These are phyloP conservation scores for Erythrophleum ivorense DNA, from an alignment of 331 rosid genomes.

Conservation along the genomic window DNA sequence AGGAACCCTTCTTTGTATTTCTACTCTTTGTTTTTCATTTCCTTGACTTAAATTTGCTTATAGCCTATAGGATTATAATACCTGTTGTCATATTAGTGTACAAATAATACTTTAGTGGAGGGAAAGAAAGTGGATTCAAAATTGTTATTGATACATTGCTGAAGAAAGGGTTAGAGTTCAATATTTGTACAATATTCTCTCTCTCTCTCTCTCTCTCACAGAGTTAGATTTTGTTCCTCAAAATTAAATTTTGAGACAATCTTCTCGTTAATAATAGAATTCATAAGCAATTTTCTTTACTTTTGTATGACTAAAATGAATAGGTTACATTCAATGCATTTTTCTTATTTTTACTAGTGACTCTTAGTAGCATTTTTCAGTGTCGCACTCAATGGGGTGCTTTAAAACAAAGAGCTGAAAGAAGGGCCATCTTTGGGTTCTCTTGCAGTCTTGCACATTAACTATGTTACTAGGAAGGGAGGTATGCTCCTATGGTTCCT, in stretches of 20 bases:
- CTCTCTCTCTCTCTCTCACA: background rate
- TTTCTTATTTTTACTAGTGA: background rate
- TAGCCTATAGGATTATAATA: background rate
- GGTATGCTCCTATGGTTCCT: conserved; percentile 2
- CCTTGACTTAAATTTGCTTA: background rate
- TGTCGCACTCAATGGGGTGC: conserved; percentile 14
- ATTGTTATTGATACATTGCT: background rate
- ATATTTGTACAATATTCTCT: background rate
- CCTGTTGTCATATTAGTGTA: background rate
- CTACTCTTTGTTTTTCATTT: background rate
- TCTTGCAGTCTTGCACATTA: background rate
- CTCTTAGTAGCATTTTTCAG: background rate
- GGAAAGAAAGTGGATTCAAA: no score
- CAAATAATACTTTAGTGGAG: background rate
- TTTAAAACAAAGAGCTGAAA: background rate
- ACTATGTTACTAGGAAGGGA: background rate
- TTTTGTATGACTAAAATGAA: background rate
- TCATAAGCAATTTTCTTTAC: background rate
- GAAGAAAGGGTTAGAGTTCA: background rate
- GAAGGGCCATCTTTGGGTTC: conserved; percentile 6
- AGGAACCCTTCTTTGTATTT: background rate
- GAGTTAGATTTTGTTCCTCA: background rate
- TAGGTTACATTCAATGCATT: background rate
- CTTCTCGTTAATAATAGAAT: background rate
- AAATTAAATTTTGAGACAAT: background rate